phyloP scores from a whole-genome alignment of 208 protist species.

The Leishmania arabica region DNA sequence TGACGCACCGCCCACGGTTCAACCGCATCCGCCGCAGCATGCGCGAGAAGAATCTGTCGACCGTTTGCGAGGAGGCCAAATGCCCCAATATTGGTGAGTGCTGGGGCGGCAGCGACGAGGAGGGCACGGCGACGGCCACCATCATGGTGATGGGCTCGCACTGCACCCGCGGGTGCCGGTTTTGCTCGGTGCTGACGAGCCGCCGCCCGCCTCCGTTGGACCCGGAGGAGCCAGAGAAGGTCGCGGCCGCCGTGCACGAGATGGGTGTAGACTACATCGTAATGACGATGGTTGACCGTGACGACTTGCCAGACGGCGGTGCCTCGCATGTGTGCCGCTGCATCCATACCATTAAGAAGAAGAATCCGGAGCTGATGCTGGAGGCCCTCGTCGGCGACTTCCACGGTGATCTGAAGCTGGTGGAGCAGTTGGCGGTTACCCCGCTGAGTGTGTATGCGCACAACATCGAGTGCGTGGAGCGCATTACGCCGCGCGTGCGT shows the following conservation, averaged over 20 bases:
- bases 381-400: slow-evolving; percentile 98
- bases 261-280: slow-evolving; percentile 99
- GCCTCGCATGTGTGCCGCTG: slow-evolving; percentile 93
- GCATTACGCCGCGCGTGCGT: slow-evolving; percentile 90
- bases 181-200: slow-evolving; percentile 97
- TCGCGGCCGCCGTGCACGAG: slow-evolving; percentile 91
- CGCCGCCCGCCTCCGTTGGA: slow-evolving; percentile 94
- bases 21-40: slow-evolving; percentile 81
- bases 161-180: slow-evolving; percentile 98
- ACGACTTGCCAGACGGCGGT: slow-evolving; percentile 95
- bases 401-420: slow-evolving; percentile 82
- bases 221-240: slow-evolving; percentile 93
- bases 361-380: slow-evolving; percentile 80
- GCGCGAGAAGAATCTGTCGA: slow-evolving; percentile 87
- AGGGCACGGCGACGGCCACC: slow-evolving; percentile 94
- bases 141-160: slow-evolving; percentile 99
- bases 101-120: slow-evolving; percentile 93
- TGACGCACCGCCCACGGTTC: slow-evolving; percentile 78
- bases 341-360: slow-evolving; percentile 88
- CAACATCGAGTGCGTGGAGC: slow-evolving; percentile 98
- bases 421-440: slow-evolving; percentile 88
- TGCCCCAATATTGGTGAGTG: slow-evolving; percentile 99
- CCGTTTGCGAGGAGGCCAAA: slow-evolving; percentile 95
- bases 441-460: slow-evolving; percentile 98
- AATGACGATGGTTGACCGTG: slow-evolving; percentile 98